Conservation (phyloP, 2,329 filamentous ascomycete genomes). For the Ophiocordyceps camponoti-saundersi region DNA sequence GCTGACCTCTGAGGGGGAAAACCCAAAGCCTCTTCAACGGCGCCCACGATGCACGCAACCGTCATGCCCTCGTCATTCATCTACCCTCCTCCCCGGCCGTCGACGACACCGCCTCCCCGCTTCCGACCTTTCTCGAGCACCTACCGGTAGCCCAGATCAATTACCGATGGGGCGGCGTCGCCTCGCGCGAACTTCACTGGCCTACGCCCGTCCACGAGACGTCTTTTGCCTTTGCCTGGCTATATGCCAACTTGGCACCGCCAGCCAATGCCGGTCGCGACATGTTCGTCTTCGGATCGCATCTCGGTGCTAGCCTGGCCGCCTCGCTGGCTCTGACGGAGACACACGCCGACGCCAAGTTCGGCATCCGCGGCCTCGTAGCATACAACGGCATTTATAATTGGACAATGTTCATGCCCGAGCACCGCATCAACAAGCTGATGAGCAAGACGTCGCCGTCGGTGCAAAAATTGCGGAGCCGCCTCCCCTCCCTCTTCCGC, state of each 20-base stretch:
- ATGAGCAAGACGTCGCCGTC: slow-evolving; percentile 13
- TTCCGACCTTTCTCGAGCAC: slow-evolving; percentile 23
- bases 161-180: slow-evolving; percentile 33
- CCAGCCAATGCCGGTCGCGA: slow-evolving; percentile 15
- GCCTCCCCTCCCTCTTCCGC: slow-evolving; percentile 26
- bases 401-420: slow-evolving; percentile 43
- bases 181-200: slow-evolving; percentile 23
- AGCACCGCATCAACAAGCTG: slow-evolving; percentile 26
- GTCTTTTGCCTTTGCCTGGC: slow-evolving; percentile 35
- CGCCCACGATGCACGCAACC: slow-evolving; percentile 13
- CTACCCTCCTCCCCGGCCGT: slow-evolving; percentile 29
- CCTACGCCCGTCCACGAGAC: slow-evolving; percentile 41
- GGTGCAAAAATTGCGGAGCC: slow-evolving; percentile 18
- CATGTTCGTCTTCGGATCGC: slow-evolving; percentile 34
- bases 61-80: slow-evolving; percentile 33
- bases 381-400: slow-evolving; percentile 46
- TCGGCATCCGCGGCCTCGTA: slow-evolving; percentile 34
- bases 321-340: slow-evolving; percentile 41
- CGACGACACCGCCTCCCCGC: slow-evolving; percentile 8
- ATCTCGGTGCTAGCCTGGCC: slow-evolving; percentile 40
- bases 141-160: slow-evolving; percentile 37
- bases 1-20: neutral
- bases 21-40: slow-evolving; percentile 30
- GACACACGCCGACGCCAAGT: slow-evolving; percentile 20
- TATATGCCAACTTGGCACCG: slow-evolving; percentile 25